Evolutionary conservation across 2,329 filamentous ascomycete species (phyloP).

Genomic region (Chrysosporium keratinophilum): DNA sequence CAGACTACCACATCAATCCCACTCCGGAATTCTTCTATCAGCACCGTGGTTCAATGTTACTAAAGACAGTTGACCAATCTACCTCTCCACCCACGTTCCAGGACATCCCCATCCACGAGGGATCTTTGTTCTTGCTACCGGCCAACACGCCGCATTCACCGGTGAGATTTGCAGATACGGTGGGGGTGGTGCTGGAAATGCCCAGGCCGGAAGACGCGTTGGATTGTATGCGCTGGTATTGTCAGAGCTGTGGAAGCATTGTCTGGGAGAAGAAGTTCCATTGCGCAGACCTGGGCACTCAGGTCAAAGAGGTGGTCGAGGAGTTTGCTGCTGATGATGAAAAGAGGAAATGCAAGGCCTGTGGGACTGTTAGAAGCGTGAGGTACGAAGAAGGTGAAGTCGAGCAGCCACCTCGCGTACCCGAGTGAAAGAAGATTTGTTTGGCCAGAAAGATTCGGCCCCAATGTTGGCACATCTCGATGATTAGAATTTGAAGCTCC

Average conservation of each 20-base stretch:
- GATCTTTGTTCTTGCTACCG: constrained; percentile 86
- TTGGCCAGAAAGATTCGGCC: no score
- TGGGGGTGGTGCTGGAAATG: constrained; percentile 90
- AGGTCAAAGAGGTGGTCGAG: constrained; percentile 88
- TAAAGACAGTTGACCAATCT: constrained; percentile 69
- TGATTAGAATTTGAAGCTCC: neutral
- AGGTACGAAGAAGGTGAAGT: constrained; percentile 34
- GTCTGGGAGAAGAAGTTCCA: constrained; percentile 83
- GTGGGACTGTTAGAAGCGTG: constrained; percentile 61
- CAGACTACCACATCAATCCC: constrained; percentile 96
- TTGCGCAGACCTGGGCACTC: constrained; percentile 80
- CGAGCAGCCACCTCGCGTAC: constrained; percentile 33
- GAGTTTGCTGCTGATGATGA: constrained; percentile 60
- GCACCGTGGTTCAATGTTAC: constrained; percentile 81
- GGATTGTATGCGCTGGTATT: constrained; percentile 88
- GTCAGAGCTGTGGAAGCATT: constrained; percentile 55
- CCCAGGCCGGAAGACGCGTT: constrained; percentile 57
- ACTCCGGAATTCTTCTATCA: constrained; percentile 99
- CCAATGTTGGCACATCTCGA: neutral
- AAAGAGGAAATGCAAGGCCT: constrained; percentile 64
- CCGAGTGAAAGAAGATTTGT: constrained; percentile 20
- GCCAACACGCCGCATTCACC: constrained; percentile 96
- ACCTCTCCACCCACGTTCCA: constrained; percentile 51
- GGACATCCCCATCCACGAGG: constrained; percentile 83
- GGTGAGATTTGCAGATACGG: constrained; percentile 81